phyloP scores from a whole-genome alignment of 306 rosid genomes.

The Carpinus viminea region DNA sequence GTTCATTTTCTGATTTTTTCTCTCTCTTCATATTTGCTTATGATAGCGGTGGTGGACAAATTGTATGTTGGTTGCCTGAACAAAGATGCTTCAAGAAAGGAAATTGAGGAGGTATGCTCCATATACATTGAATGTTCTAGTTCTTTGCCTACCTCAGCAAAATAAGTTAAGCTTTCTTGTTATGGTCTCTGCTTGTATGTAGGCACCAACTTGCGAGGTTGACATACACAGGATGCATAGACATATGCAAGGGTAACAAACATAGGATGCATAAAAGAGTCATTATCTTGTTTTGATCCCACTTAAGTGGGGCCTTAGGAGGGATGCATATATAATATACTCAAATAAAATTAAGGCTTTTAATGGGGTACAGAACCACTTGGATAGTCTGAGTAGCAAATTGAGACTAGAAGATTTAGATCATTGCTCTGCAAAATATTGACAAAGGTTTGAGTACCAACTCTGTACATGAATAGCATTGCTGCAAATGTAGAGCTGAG shows the following conservation, averaged over 20 bases:
- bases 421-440: conserved; percentile 13
- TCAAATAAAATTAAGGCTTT: conserved; percentile 11
- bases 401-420: conserved; percentile 19
- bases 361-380: conserved; percentile 18
- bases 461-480: not conserved
- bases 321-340: not conserved
- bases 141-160: conserved; percentile 28
- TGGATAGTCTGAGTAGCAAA: conserved; percentile 13
- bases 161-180: conserved; percentile 11
- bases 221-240: conserved; percentile 14
- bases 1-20: conserved; percentile 22
- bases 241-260: not conserved
- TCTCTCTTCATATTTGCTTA: conserved; percentile 19
- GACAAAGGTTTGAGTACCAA: conserved; percentile 14
- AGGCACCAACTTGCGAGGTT: conserved; percentile 11
- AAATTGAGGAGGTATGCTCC: conserved; percentile 76
- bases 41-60: conserved; percentile 56
- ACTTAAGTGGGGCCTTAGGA: not conserved
- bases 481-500: not conserved
- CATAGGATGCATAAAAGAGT: conserved; percentile 12
- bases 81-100: conserved; percentile 57
- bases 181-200: conserved; percentile 20
- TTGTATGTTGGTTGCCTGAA: conserved; percentile 64
- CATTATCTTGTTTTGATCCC: not conserved
- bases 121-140: conserved; percentile 19